These are phyloP conservation scores for Penicillium soppii DNA, from an alignment of 495 filamentous ascomycete species.

Conservation along the genomic window DNA sequence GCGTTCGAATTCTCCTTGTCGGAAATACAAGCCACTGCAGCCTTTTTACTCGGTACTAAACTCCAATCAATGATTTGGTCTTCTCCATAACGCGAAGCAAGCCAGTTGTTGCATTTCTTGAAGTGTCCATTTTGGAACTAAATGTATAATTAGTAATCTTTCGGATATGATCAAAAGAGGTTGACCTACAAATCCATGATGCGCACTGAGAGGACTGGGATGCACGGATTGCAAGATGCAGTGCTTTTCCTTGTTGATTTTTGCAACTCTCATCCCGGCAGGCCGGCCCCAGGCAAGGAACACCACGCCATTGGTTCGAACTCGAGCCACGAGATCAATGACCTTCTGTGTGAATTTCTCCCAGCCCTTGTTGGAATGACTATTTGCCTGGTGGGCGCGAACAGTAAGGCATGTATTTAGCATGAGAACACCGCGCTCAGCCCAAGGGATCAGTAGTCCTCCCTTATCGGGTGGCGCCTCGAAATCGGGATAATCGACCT, in stretches of 20 bases:
- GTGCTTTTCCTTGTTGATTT: constrained; percentile 69
- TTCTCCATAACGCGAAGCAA: constrained; percentile 71
- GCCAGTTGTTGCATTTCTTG: constrained; percentile 85
- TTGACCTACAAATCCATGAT: constrained; percentile 64
- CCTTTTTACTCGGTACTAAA: constrained; percentile 46
- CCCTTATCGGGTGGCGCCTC: constrained; percentile 67
- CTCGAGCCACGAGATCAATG: constrained; percentile 79
- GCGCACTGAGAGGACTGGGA: constrained; percentile 85
- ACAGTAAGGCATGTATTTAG: constrained; percentile 94
- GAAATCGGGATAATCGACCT: constrained; percentile 85
- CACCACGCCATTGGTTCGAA: constrained; percentile 76
- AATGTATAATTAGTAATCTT: constrained; percentile 4
- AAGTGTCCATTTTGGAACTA: constrained; percentile 87
- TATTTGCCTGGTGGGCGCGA: constrained; percentile 79
- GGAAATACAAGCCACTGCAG: constrained; percentile 5
- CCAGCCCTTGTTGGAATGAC: constrained; percentile 83
- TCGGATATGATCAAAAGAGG: neutral
- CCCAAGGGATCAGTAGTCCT: constrained; percentile 89
- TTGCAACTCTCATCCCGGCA: constrained; percentile 69
- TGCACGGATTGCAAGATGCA: constrained; percentile 81
- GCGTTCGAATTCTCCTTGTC: constrained; percentile 21
- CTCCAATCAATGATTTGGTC: constrained; percentile 86
- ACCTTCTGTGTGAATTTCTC: constrained; percentile 87
- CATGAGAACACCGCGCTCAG: constrained; percentile 84
- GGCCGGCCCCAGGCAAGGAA: constrained; percentile 92